A percentile compares a stretch with the other conserved stretches of the same genome.
phyloP scores from a whole-genome alignment of 2,329 filamentous ascomycete genomes.

The Colletotrichum chrysophilum region DNA sequence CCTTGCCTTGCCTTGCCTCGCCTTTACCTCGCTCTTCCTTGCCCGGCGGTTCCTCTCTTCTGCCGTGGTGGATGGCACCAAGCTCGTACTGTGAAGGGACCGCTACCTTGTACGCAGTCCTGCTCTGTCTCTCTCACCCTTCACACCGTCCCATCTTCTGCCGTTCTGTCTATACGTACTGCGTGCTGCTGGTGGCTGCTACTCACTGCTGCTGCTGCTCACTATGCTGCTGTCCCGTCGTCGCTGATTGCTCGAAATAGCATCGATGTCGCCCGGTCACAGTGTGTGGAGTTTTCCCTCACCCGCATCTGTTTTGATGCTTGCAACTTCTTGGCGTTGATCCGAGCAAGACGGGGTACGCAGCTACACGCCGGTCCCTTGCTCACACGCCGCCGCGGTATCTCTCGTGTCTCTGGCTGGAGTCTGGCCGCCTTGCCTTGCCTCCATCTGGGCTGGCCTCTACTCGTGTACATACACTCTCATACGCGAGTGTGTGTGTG shows the following conservation, averaged over 20 bases:
- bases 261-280: conserved; percentile 20
- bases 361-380: conserved; percentile 22
- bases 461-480: background rate
- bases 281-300: conserved; percentile 22
- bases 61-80: background rate
- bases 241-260: conserved; percentile 18
- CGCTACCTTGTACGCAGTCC: background rate
- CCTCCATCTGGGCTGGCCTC: background rate
- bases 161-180: background rate
- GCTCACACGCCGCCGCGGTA: conserved; percentile 16
- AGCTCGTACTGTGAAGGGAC: background rate
- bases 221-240: background rate
- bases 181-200: background rate
- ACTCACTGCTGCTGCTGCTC: background rate
- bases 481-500: background rate
- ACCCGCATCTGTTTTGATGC: conserved; percentile 23
- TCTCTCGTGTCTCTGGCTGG: conserved; percentile 12
- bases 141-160: background rate
- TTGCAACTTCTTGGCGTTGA: conserved; percentile 23
- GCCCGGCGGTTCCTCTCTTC: background rate
- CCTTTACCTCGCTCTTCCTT: background rate
- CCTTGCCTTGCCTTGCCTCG: background rate
- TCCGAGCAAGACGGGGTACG: conserved; percentile 22
- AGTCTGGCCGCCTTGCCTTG: conserved; percentile 11
- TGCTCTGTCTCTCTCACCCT: background rate